Evolutionary conservation across 306 rosid species (phyloP), one percentile per base, ranked within the genome.

Genomic region (Cucumis hystrix): DNA sequence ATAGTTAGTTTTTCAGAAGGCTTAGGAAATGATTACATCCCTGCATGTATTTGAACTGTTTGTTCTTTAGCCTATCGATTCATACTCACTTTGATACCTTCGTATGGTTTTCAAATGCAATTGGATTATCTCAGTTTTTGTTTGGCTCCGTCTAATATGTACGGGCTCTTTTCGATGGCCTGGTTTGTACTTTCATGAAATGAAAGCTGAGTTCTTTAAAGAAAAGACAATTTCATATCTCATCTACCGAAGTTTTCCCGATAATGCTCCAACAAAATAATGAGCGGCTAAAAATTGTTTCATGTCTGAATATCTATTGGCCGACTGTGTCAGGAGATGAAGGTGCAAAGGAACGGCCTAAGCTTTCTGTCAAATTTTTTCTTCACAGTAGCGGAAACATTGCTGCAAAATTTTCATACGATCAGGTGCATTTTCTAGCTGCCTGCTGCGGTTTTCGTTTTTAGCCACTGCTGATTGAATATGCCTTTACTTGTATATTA

Each of bases 351-450:
- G 90, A 81, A 70, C 83, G 58, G 52, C 86, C 84, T 5, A 95
- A 87, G 88, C 30, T 84, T 67, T 58, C 87, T 6, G 92, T 95
- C 81, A 92, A 90, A 75, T 83, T 90, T 66, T 85, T 90, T 78
- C 96, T 90, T 80, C 97, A 95, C 75, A 84, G 92, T 79, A 83
- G 81, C 40, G 98, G 98, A 58, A 83, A 79, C 39, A 64, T 95
- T 80, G 97, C 96, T 0, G 96, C 97, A 10, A 92, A 87, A 71
- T 92, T 92, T 83, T 81, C 81, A 39, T 92, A 84, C 78, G 86
- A 92, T 35, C 96, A 90, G 96, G 98, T 94, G 60, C 76, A 2
- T 21, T 72, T 75, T 51, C 78, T 78, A 16, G 41, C 61, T 30
- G 18, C 75, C 72, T 57, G 47, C 28, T 10, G 68, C 58, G 23